Percentiles rank a stretch among this genome's conserved stretches.
phyloP scores from a whole-genome alignment of 257 asterid genomes.

The Scutellaria barbata region DNA sequence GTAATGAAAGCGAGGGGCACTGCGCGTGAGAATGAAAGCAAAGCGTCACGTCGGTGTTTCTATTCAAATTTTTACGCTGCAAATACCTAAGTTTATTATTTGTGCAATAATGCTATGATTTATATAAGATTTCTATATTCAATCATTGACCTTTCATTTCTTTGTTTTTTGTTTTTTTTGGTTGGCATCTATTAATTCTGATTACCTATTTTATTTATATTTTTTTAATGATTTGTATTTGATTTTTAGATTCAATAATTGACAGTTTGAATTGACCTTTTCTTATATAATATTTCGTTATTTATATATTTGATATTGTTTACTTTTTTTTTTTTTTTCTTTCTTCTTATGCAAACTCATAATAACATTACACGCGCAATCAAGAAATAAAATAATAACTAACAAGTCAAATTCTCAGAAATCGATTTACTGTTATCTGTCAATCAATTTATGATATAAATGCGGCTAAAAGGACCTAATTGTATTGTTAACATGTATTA shows the following conservation, averaged over 20 bases:
- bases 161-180: no score
- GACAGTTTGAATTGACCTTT: constrained; percentile 17
- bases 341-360: background rate
- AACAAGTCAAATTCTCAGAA: no score
- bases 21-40: constrained; percentile 24
- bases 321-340: background rate
- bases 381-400: background rate
- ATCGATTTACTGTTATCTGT: no score
- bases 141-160: background rate
- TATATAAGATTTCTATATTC: background rate
- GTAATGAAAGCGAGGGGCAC: constrained; percentile 28
- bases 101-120: background rate
- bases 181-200: no score
- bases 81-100: background rate
- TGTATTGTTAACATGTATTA: no score
- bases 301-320: no score
- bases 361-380: background rate
- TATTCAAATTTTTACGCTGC: constrained; percentile 38
- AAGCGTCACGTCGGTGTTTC: constrained; percentile 16
- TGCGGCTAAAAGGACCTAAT: no score
- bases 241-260: background rate
- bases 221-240: no score
- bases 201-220: no score
- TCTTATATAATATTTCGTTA: background rate
- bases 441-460: no score